Evolutionary conservation across 1,139 yeast species (phyloP).

Genomic region (Yamadazyma aaseri): DNA sequence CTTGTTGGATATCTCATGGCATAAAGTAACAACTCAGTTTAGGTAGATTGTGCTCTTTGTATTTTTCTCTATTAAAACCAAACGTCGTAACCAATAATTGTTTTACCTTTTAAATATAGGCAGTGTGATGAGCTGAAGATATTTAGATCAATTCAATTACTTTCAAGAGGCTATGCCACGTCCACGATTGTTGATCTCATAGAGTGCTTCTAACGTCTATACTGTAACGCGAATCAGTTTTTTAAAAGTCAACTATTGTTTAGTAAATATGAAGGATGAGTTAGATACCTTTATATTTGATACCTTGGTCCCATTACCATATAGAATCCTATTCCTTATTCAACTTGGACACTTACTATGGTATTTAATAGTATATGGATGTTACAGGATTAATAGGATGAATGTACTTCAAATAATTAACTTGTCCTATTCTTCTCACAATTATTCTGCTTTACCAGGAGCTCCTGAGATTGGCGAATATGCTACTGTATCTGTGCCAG

Average conservation of each 20-base stretch:
- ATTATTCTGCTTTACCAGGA: conserved; percentile 30
- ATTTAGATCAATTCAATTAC: too few species aligned
- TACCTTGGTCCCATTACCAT: conserved; percentile 38
- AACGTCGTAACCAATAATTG: too few species aligned
- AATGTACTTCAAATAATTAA: conserved; percentile 38
- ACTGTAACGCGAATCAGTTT: neutral
- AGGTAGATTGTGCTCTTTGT: too few species aligned
- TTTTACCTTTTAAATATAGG: too few species aligned
- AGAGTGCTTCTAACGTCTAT: neutral
- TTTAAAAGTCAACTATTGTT: neutral
- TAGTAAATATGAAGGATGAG: conserved; percentile 11
- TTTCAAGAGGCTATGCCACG: too few species aligned
- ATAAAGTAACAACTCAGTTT: too few species aligned
- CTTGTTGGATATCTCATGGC: neutral
- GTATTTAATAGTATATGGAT: conserved; percentile 30
- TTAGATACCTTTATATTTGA: conserved; percentile 20
- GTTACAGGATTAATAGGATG: conserved; percentile 21
- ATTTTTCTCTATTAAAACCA: too few species aligned
- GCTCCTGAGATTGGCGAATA: conserved; percentile 30
- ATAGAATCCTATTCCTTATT: conserved; percentile 31
- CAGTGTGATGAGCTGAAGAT: too few species aligned
- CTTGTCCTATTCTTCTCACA: conserved; percentile 40
- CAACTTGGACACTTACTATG: conserved; percentile 36
- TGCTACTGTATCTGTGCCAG: conserved; percentile 32
- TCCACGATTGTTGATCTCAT: too few species aligned